These are phyloP conservation scores for Asclepias syriaca DNA, from an alignment of 257 asterid species.

Conservation along the genomic window DNA sequence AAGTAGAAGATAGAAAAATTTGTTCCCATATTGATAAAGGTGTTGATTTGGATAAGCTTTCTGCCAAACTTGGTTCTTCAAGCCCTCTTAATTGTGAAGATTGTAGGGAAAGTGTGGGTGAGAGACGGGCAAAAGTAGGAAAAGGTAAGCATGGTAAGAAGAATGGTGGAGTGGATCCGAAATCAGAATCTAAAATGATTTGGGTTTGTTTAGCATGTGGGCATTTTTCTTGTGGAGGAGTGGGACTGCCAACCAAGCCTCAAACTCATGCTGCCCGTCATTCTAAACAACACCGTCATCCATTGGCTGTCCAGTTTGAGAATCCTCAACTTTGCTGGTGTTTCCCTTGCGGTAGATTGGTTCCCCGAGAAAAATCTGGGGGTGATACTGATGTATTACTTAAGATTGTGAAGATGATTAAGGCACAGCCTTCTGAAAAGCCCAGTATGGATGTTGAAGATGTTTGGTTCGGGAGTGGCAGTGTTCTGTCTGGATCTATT, in stretches of 20 bases:
- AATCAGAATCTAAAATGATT: constrained; percentile 46
- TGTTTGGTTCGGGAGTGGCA: constrained; percentile 66
- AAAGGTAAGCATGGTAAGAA: constrained; percentile 61
- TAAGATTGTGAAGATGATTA: constrained; percentile 59
- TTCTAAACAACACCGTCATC: constrained; percentile 60
- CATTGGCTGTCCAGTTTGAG: constrained; percentile 56
- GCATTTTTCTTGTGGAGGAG: constrained; percentile 81
- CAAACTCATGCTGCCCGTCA: constrained; percentile 84
- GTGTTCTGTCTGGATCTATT: constrained; percentile 40
- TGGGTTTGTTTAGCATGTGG: constrained; percentile 92
- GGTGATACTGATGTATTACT: constrained; percentile 38
- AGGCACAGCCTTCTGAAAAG: constrained; percentile 38
- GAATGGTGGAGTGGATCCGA: constrained; percentile 49
- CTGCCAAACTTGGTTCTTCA: constrained; percentile 43
- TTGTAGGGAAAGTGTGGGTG: constrained; percentile 55
- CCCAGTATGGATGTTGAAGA: constrained; percentile 59
- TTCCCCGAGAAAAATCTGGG: constrained; percentile 45
- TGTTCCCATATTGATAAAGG: constrained; percentile 68
- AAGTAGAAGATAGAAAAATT: constrained; percentile 37
- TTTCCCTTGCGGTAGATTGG: constrained; percentile 50
- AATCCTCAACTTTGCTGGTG: constrained; percentile 75
- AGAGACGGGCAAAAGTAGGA: constrained; percentile 48
- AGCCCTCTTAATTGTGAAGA: constrained; percentile 56
- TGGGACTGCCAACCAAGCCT: constrained; percentile 69
- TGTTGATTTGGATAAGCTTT: constrained; percentile 50